Conservation (phyloP, 768 basidiomycete species). For the Nidularia pulvinata region DNA sequence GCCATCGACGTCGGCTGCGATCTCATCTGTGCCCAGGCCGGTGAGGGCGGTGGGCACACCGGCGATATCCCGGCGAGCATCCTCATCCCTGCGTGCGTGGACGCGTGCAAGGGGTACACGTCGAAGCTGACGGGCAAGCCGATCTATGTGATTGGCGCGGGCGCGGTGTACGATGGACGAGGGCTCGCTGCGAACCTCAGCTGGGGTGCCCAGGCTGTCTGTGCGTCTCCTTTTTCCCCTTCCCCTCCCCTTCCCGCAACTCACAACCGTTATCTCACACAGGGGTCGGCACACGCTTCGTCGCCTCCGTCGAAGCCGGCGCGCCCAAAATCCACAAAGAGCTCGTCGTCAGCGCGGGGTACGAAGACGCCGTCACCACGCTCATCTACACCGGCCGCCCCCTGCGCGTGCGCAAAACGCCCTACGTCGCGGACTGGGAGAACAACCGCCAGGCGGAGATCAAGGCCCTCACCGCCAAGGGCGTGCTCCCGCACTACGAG, state of each 20-base stretch:
- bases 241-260: neutral
- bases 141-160: slow-evolving; percentile 88
- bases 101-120: slow-evolving; percentile 72
- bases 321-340: slow-evolving; percentile 90
- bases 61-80: slow-evolving; percentile 84
- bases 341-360: slow-evolving; percentile 63
- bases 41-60: slow-evolving; percentile 90
- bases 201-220: slow-evolving; percentile 90
- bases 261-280: too few relatives aligned
- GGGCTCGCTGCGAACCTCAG: slow-evolving; percentile 84
- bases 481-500: slow-evolving; percentile 73
- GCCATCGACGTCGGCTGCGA: slow-evolving; percentile 87
- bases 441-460: slow-evolving; percentile 80
- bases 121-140: slow-evolving; percentile 84
- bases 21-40: slow-evolving; percentile 92
- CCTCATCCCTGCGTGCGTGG: slow-evolving; percentile 91
- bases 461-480: slow-evolving; percentile 77
- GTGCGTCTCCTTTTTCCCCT: slow-evolving; percentile 40
- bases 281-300: slow-evolving; percentile 91
- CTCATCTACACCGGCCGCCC: slow-evolving; percentile 91
- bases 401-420: slow-evolving; percentile 80
- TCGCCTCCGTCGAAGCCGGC: slow-evolving; percentile 77
- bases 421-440: slow-evolving; percentile 83
- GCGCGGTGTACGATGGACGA: slow-evolving; percentile 89
- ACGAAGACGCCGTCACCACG: slow-evolving; percentile 83